Evolutionary conservation across 495 filamentous ascomycete genomes (phyloP), one percentile per base, ranked within the genome.

Genomic region (Penicillium psychrofluorescens): DNA sequence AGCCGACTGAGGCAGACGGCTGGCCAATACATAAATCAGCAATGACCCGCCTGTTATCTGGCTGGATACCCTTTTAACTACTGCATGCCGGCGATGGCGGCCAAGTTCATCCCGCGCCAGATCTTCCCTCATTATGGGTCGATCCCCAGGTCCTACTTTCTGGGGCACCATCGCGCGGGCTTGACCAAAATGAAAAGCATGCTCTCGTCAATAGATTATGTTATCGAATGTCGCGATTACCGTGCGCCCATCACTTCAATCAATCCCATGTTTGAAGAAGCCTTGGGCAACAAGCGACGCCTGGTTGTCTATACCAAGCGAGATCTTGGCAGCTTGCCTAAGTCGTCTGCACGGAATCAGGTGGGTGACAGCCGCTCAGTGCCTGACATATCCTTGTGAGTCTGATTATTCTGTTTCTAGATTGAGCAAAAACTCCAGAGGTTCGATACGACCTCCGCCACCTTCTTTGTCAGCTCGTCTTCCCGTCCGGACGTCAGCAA

Each of bases 171-270:
- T 71, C 74, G 76, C 36, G 73, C 85, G 31, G 92, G 86, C n/a
- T 71, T 97, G 14, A 68, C 69, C 13, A 83, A 85, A 59, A 97
- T 99, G 86, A 86, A 86, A 63, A 80, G 79, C 44, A 74, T 85
- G 67, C 78, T 99, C 37, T 79, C 80, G 36, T 76, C 80, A 38
- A 85, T 95, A 44, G 86, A 90, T 50, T 83, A 97, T 36, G 79
- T 99, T 39, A 79, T 99, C 44, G 92, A 99, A 66, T 95, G 90
- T 65, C 85, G 92, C 41, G 92, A 99, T 66, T 91, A 87, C 59
- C 84, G 92, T 32, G 79, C 94, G 7, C 92, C 92, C 2, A 62
- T 96, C 4, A 88, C 87, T 0, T 91, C 87, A 0, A 75, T 88
- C 43, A 99, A 99, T 60, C 91, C 92, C 1, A 68, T 95, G 40